Evolutionary conservation across 192 early-diverging fungal species (phyloP).

Genomic region (Oehlia diaphana): DNA sequence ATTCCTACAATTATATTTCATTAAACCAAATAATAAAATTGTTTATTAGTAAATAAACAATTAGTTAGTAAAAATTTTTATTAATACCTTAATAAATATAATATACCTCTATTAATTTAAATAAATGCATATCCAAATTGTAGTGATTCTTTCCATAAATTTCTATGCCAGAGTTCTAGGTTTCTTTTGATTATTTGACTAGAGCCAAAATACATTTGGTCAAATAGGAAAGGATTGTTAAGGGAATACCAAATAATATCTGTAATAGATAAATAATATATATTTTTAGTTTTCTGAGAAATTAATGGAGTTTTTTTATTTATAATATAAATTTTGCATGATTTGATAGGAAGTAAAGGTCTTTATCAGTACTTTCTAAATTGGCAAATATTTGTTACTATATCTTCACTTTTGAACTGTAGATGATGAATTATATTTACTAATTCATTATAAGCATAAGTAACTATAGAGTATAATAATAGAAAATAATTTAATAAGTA

Average conservation of each 20-base stretch:
- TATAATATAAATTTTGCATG: background rate
- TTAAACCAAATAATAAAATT: background rate
- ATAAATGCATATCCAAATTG: background rate
- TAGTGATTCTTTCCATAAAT: constrained; percentile 2
- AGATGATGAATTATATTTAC: background rate
- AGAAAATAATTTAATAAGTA: background rate
- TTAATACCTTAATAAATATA: background rate
- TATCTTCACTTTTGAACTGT: background rate
- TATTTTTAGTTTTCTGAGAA: background rate
- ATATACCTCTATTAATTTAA: background rate
- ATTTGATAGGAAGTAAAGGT: background rate
- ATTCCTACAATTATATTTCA: background rate
- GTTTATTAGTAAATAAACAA: background rate
- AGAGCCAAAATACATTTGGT: background rate
- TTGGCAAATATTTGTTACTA: background rate
- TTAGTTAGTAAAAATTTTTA: no score
- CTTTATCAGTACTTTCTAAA: background rate
- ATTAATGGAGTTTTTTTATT: background rate
- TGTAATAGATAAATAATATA: background rate
- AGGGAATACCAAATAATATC: constrained; percentile 2
- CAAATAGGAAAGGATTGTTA: background rate
- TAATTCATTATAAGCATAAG: background rate
- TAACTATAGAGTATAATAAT: background rate
- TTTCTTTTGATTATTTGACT: background rate
- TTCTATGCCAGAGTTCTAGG: background rate